A percentile compares a stretch with the other conserved stretches of the same genome.
Evolutionary conservation across 1,284 basidiomycete species (phyloP).

Genomic region (Melanopsichium pennsylvanicum): DNA sequence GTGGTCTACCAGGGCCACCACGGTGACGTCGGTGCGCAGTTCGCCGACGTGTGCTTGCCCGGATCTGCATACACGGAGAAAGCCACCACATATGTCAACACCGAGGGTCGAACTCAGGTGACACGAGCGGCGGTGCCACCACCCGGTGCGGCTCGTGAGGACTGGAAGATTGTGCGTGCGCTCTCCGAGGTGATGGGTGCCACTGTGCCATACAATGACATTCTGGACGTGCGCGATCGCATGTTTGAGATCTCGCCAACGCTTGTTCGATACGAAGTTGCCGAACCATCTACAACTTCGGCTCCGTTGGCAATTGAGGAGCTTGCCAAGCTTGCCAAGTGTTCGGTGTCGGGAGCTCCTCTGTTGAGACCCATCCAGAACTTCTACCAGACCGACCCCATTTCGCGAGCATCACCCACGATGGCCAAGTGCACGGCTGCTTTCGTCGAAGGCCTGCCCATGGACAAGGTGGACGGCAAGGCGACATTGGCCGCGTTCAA

Average conservation of each 20-base stretch:
- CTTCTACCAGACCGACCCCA: constrained; percentile 94
- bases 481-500: constrained; percentile 35
- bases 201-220: constrained; percentile 89
- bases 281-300: constrained; percentile 76
- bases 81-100: constrained; percentile 92
- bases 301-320: constrained; percentile 53
- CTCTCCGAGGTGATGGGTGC: constrained; percentile 85
- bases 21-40: constrained; percentile 93
- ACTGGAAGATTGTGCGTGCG: constrained; percentile 98
- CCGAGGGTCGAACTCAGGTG: constrained; percentile 90
- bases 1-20: constrained; percentile 99
- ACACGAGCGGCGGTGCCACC: constrained; percentile 93
- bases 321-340: constrained; percentile 43
- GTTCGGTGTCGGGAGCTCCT: constrained; percentile 65
- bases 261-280: constrained; percentile 83
- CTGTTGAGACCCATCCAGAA: constrained; percentile 86
- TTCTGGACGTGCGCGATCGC: constrained; percentile 84
- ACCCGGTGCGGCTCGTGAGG: constrained; percentile 91
- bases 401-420: constrained; percentile 68
- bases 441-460: constrained; percentile 43
- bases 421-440: constrained; percentile 63
- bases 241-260: constrained; percentile 97
- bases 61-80: constrained; percentile 97
- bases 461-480: constrained; percentile 48
- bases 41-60: constrained; percentile 94